Evolutionary conservation across 2,329 filamentous ascomycete species (phyloP).

Genomic region (Colletotrichum lentis): DNA sequence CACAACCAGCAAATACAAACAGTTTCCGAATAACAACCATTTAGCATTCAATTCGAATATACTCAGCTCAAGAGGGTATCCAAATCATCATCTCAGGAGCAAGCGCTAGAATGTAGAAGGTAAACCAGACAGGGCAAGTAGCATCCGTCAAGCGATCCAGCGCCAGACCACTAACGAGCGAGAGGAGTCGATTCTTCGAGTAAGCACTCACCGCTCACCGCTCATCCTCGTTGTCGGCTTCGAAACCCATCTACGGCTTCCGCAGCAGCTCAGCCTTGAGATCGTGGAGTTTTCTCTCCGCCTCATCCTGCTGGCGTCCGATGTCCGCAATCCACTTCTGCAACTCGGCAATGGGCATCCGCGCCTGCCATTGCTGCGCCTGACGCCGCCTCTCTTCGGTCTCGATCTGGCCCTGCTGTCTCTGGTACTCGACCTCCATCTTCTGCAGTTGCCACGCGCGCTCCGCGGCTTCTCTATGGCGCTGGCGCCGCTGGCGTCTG

Average conservation of each 20-base stretch:
- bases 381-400: not conserved
- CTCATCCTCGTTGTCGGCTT: not conserved
- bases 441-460: not conserved
- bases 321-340: not conserved
- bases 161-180: not conserved
- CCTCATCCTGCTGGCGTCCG: not conserved
- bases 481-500: not conserved
- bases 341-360: too few species aligned
- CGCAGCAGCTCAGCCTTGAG: not conserved
- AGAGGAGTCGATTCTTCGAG: not conserved
- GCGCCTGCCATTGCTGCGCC: not conserved
- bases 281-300: not conserved
- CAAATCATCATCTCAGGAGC: not conserved
- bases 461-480: not conserved
- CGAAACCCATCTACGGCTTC: not conserved
- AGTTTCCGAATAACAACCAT: not conserved
- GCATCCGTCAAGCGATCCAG: not conserved
- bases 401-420: not conserved
- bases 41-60: not conserved
- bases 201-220: not conserved
- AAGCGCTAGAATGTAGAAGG: too few species aligned
- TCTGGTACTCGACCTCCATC: not conserved
- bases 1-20: not conserved
- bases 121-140: not conserved
- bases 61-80: not conserved